Percentiles rank a stretch among this genome's conserved stretches.
Conservation (phyloP, 345 rosid species). For the Syzygium aqueum region DNA sequence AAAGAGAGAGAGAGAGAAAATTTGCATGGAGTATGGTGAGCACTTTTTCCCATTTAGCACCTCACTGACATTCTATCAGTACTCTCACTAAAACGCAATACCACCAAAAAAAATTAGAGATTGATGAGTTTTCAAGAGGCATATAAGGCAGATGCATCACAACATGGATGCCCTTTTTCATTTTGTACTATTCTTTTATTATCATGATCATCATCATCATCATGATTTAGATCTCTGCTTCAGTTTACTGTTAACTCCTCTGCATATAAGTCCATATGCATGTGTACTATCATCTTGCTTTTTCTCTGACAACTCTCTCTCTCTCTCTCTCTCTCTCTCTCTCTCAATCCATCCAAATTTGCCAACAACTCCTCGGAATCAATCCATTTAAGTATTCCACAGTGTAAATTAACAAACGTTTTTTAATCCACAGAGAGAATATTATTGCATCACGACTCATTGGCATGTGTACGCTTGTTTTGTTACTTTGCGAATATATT, state of each 20-base stretch:
- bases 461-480: constrained; percentile 34
- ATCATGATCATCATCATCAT: constrained; percentile 23
- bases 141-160: constrained; percentile 46
- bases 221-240: constrained; percentile 1
- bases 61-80: constrained; percentile 62
- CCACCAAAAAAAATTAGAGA: neutral
- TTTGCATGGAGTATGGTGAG: constrained; percentile 5
- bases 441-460: constrained; percentile 31
- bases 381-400: constrained; percentile 35
- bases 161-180: constrained; percentile 70
- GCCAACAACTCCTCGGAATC: constrained; percentile 59
- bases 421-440: constrained; percentile 28
- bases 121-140: constrained; percentile 1
- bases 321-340: neutral
- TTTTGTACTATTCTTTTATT: constrained; percentile 17
- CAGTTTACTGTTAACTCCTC: neutral
- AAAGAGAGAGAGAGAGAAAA: neutral
- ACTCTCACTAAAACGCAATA: constrained; percentile 16
- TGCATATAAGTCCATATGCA: constrained; percentile 35
- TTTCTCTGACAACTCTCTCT: neutral
- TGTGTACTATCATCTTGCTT: constrained; percentile 7
- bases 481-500: constrained; percentile 25
- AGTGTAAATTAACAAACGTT: neutral
- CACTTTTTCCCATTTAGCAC: constrained; percentile 40
- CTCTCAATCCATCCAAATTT: constrained; percentile 50